Conservation (phyloP, 148 eudicot species). For the Drosera capensis region DNA sequence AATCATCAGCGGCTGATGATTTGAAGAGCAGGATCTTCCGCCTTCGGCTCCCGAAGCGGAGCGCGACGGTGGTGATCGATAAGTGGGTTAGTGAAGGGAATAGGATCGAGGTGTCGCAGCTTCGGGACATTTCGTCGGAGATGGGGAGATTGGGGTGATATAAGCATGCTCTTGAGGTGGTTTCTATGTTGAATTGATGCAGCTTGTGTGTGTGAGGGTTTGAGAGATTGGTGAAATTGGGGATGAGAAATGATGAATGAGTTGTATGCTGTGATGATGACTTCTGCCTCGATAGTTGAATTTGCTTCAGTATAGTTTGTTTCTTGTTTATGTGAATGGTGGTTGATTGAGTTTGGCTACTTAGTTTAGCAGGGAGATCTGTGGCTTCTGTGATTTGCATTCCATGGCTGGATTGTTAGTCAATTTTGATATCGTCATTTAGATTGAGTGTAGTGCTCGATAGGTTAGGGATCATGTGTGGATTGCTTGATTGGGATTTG, state of each 20-base stretch:
- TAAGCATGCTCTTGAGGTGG: slow-evolving; percentile 94
- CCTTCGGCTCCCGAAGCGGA: slow-evolving; percentile 69
- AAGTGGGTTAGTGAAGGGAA: slow-evolving; percentile 71
- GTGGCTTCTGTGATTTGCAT: no score
- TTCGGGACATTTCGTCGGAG: slow-evolving; percentile 46
- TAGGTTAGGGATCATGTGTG: no score
- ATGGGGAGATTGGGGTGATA: slow-evolving; percentile 50
- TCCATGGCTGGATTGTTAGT: no score
- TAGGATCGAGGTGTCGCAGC: slow-evolving; percentile 34
- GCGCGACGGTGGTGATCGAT: slow-evolving; percentile 53
- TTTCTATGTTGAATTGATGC: background rate
- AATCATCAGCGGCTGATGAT: slow-evolving; percentile 21
- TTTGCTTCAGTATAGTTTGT: no score
- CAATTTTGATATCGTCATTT: no score
- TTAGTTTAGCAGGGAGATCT: no score
- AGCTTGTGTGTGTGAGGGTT: background rate
- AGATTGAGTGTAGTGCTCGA: no score
- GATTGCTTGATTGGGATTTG: no score
- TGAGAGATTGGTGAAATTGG: background rate
- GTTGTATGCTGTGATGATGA: no score
- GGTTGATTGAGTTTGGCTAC: no score
- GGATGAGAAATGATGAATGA: background rate
- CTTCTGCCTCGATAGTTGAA: no score
- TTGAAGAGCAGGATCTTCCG: slow-evolving; percentile 68
- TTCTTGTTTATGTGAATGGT: no score